Evolutionary conservation across 805 yeast genomes (phyloP), one percentile per base, ranked within the genome.

Genomic region (Torulaspora delbrueckii): DNA sequence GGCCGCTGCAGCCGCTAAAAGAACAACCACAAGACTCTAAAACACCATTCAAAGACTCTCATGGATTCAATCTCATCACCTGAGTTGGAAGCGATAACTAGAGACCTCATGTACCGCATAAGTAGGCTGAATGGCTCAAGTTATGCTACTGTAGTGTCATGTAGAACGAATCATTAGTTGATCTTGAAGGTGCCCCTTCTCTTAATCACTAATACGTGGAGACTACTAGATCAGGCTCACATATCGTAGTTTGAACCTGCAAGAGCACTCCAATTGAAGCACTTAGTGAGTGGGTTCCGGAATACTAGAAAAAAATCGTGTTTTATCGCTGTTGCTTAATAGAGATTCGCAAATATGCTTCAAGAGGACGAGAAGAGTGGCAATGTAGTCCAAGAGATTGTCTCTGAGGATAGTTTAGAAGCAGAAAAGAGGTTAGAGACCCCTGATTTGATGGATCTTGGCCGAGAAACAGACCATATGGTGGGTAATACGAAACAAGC

Each of bases 391-490:
- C 35, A 39, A 5, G 25, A 13, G 1, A 19, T 12, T 8, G 30
- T 5, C 9, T 24, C 22, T 34, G 26, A 43, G 13, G 67, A 64
- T 40, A 55, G 52, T 43, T 8, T 26, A 26, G 42, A 22, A 12
- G n/a, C 34, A 12, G 40, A 23, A 24, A 13, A 16, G 14, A 18
- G 19, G 13, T 7, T n/a, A 27, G 42, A 18, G 6, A 18, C 19
- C 16, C 34, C 24, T 12, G 33, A 16, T 18, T 28, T 22, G 24
- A 26, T 38, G 13, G 42, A 38, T 14, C 12, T 13, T 14, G 33
- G 13, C 8, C 18, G 10, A 18, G 33, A 24, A n/a, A 24, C 14
- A 14, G 5, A 14, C 9, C 34, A 31, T 14, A 19, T 8, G 24
- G 8, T 8, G 8, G 10, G 7, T 34, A 34, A 8, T 34, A 25